Evolutionary conservation across 2,329 filamentous ascomycete species (phyloP).

Genomic region (Nigrospora oryzae): DNA sequence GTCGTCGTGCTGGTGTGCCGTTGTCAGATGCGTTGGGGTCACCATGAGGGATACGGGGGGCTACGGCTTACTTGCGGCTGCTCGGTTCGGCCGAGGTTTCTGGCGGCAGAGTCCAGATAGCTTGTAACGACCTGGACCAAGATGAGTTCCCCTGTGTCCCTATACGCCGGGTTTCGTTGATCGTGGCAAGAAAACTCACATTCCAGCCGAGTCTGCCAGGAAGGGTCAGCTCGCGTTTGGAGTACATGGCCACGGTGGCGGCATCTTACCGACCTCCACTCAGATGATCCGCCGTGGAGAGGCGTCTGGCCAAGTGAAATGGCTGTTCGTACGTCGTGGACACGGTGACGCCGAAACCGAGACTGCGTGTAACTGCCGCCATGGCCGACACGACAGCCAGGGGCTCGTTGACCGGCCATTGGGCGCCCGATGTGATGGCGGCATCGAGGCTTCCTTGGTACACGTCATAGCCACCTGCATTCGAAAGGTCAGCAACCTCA

Average conservation of each 20-base stretch:
- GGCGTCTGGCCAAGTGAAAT: conserved; percentile 56
- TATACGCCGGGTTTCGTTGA: neutral
- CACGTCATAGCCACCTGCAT: conserved; percentile 56
- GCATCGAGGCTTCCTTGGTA: conserved; percentile 53
- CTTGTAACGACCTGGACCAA: conserved; percentile 57
- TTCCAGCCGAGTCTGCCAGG: conserved; percentile 43
- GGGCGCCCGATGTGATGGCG: conserved; percentile 53
- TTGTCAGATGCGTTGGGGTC: rapidly evolving
- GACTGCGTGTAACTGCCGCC: conserved; percentile 59
- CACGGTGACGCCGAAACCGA: conserved; percentile 63
- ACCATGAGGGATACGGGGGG: neutral
- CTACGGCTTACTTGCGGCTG: conserved; percentile 31
- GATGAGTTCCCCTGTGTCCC: conserved; percentile 5
- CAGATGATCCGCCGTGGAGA: conserved; percentile 62
- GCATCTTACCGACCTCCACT: conserved; percentile 47
- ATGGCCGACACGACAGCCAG: conserved; percentile 57
- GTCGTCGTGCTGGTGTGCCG: conserved; percentile 45
- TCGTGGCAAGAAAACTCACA: conserved; percentile 19
- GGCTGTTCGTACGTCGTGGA: conserved; percentile 65
- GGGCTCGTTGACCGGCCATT: conserved; percentile 66
- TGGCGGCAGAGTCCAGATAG: conserved; percentile 61
- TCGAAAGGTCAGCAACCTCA: no score
- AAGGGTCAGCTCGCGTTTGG: no score
- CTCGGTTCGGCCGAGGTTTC: conserved; percentile 51
- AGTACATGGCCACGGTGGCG: neutral